phyloP scores from a whole-genome alignment of 305 asterid species.

The Solanum aculeatissimum region DNA sequence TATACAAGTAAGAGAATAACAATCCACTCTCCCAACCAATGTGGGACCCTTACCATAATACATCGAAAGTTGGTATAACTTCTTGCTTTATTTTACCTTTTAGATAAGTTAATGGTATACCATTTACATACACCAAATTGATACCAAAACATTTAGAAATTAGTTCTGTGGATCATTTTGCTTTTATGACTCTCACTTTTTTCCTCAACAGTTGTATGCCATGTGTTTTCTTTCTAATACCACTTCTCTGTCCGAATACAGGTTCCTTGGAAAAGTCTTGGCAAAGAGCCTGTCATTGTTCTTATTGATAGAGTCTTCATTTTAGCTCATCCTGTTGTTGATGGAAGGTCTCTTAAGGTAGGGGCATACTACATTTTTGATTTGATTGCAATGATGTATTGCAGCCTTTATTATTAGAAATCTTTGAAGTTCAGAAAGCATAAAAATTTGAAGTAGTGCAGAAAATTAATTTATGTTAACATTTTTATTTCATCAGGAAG shows the following conservation, averaged over 20 bases:
- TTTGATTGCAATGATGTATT: background rate
- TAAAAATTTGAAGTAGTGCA: background rate
- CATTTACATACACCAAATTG: background rate
- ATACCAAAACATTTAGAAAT: background rate
- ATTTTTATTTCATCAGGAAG: slow-evolving; percentile 42
- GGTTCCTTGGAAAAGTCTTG: slow-evolving; percentile 99
- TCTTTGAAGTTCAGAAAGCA: background rate
- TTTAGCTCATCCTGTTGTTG: slow-evolving; percentile 79
- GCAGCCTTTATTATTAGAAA: background rate
- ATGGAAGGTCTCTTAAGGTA: slow-evolving; percentile 76
- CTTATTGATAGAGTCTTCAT: slow-evolving; percentile 88
- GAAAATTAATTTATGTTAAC: slow-evolving; percentile 3
- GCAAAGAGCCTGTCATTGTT: slow-evolving; percentile 99
- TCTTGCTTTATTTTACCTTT: background rate
- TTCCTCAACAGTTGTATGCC: background rate
- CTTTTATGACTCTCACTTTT: background rate
- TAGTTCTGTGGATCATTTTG: background rate
- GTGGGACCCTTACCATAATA: background rate
- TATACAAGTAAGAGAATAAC: background rate
- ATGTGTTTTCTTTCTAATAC: background rate
- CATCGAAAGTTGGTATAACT: background rate
- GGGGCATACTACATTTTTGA: slow-evolving; percentile 1
- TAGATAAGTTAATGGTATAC: background rate
- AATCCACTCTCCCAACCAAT: background rate
- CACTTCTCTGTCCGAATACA: slow-evolving; percentile 18